A percentile compares a stretch with the other conserved stretches of the same genome.
Evolutionary conservation across 176 grass and related monocot genomes (phyloP).

Genomic region (Poa pratensis): DNA sequence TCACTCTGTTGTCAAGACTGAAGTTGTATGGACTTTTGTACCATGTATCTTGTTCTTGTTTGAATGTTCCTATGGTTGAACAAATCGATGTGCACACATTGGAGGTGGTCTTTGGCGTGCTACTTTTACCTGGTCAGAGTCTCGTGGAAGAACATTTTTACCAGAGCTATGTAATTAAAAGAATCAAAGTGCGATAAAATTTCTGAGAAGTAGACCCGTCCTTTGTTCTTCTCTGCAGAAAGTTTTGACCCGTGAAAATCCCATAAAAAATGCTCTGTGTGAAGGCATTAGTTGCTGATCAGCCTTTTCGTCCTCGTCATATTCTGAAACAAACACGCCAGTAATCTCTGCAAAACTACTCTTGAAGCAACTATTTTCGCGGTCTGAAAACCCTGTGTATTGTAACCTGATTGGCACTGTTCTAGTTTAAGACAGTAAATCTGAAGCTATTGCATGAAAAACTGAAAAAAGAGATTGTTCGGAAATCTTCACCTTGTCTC

Average conservation of each 20-base stretch:
- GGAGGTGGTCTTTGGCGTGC: not conserved
- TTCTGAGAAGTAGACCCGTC: not conserved
- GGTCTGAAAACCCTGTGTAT: not conserved
- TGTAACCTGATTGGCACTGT: too few species aligned
- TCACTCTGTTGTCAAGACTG: not conserved
- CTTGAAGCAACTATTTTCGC: not conserved
- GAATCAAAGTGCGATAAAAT: not conserved
- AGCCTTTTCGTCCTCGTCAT: not conserved
- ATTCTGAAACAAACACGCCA: not conserved
- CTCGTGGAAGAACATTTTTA: not conserved
- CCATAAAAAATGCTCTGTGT: not conserved
- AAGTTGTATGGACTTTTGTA: not conserved
- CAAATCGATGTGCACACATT: slow-evolving; percentile 15
- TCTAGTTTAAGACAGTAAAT: not conserved
- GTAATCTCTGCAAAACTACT: not conserved
- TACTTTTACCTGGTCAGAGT: slow-evolving; percentile 38
- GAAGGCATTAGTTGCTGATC: not conserved
- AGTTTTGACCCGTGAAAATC: not conserved
- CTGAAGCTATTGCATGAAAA: not conserved
- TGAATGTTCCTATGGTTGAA: not conserved
- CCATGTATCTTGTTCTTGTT: not conserved
- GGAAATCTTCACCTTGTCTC: slow-evolving; percentile 14
- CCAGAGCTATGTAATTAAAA: not conserved
- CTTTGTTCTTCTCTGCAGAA: not conserved
- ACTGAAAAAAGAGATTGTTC: not conserved